Evolutionary conservation across 2,329 filamentous ascomycete genomes (phyloP).

Genomic region (Botrytis tulipae): DNA sequence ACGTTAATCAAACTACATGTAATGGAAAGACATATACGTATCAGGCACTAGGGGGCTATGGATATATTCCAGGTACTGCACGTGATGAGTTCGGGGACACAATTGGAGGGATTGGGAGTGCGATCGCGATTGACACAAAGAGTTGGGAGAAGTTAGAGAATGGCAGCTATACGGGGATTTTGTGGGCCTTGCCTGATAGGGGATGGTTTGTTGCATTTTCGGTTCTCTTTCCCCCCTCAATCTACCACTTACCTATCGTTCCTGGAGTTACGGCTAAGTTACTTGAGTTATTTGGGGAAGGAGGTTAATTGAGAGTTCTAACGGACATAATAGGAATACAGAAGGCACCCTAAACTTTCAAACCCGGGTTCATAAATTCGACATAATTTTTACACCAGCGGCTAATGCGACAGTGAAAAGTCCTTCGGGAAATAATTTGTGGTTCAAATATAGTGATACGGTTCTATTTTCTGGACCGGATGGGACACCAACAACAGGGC

Average conservation of each 20-base stretch:
- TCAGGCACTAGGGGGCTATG: conserved; percentile 64
- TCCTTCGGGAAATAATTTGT: conserved; percentile 59
- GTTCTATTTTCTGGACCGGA: conserved; percentile 63
- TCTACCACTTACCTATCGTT: not conserved
- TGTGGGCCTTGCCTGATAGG: conserved; percentile 65
- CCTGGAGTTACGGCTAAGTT: not conserved
- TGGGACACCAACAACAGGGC: conserved; percentile 59
- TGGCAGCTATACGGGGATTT: conserved; percentile 54
- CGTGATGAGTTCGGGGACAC: conserved; percentile 69
- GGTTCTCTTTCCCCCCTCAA: not conserved
- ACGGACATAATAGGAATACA: conserved; percentile 53
- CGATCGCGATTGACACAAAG: conserved; percentile 59
- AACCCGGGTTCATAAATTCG: conserved; percentile 66
- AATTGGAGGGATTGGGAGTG: conserved; percentile 63
- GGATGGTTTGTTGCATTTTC: conserved; percentile 53
- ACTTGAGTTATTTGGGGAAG: not conserved
- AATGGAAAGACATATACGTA: conserved; percentile 64
- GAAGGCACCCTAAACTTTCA: conserved; percentile 68
- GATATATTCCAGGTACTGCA: conserved; percentile 55
- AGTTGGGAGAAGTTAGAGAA: conserved; percentile 56
- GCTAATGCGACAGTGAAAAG: conserved; percentile 49
- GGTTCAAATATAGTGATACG: conserved; percentile 62
- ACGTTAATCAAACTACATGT: conserved; percentile 30
- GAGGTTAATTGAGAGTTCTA: not conserved
- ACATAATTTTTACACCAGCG: conserved; percentile 55